These are phyloP conservation scores for Cryptosporidium baileyi DNA, from an alignment of 169 alveolate genomes.

Conservation along the genomic window DNA sequence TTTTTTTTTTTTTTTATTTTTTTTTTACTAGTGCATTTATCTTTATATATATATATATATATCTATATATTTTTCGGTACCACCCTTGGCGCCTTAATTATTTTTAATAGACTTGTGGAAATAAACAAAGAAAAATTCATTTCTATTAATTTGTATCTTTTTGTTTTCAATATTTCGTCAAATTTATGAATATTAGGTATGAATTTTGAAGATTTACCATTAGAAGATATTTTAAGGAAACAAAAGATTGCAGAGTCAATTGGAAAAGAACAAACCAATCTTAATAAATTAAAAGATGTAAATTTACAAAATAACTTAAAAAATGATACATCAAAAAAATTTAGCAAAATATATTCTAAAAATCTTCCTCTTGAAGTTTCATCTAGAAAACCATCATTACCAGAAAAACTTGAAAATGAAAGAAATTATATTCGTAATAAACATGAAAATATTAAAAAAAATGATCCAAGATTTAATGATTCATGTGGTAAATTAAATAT, in stretches of 20 bases:
- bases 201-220: slow-evolving; percentile 52
- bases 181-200: not conserved
- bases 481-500: slow-evolving; percentile 48
- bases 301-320: not conserved
- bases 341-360: not conserved
- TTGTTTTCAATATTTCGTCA: too few relatives aligned
- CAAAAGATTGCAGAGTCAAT: not conserved
- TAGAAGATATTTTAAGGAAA: slow-evolving; percentile 42
- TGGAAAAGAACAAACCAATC: slow-evolving; percentile 12
- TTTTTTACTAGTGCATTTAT: not conserved
- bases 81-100: slow-evolving; percentile 51
- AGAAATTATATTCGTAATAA: slow-evolving; percentile 31
- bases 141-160: too few relatives aligned
- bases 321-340: not conserved
- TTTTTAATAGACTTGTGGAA: too few relatives aligned
- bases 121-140: too few relatives aligned
- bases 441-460: not conserved
- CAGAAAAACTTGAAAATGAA: slow-evolving; percentile 32
- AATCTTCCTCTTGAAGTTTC: slow-evolving; percentile 53
- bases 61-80: too few relatives aligned
- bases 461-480: slow-evolving; percentile 65
- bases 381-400: slow-evolving; percentile 31
- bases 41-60: too few relatives aligned
- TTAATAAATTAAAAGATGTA: not conserved
- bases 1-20: too few relatives aligned